phyloP scores from a whole-genome alignment of 176 grass and related monocot genomes.

The Alopecurus myosuroides region DNA sequence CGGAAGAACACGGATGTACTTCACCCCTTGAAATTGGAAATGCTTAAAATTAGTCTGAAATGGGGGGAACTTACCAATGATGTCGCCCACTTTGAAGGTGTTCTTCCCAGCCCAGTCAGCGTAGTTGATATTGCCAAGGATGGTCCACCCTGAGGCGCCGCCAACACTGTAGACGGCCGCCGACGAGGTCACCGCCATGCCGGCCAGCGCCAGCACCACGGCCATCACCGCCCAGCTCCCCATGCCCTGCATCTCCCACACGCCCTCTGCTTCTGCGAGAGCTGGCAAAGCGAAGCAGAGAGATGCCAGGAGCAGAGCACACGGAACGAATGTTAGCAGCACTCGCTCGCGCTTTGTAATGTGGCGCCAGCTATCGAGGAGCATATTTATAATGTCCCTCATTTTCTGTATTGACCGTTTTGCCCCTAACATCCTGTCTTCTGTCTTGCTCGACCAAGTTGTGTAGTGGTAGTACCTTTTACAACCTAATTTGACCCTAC shows the following conservation, averaged over 20 bases:
- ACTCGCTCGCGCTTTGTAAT: not conserved
- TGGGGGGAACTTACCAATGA: slow-evolving; percentile 46
- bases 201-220: slow-evolving; percentile 32
- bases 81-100: slow-evolving; percentile 48
- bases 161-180: slow-evolving; percentile 66
- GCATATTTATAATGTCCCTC: slow-evolving; percentile 21
- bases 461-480: not conserved
- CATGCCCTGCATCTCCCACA: not conserved
- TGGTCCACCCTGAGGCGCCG: slow-evolving; percentile 68
- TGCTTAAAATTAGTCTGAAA: not conserved
- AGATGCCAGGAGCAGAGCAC: slow-evolving; percentile 35
- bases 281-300: not conserved
- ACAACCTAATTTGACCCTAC: not conserved
- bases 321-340: slow-evolving; percentile 33
- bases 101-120: slow-evolving; percentile 50
- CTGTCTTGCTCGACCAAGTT: not conserved
- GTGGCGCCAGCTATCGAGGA: not conserved
- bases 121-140: slow-evolving; percentile 67
- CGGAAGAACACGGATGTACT: not conserved
- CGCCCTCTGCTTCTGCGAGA: slow-evolving; percentile 6
- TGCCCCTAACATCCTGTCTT: slow-evolving; percentile 10
- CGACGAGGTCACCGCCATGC: slow-evolving; percentile 31
- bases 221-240: not conserved
- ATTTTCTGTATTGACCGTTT: not conserved
- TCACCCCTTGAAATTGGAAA: not conserved